Evolutionary conservation across 129 eudicot genomes (phyloP).

Genomic region (Scalesia atractyloides): DNA sequence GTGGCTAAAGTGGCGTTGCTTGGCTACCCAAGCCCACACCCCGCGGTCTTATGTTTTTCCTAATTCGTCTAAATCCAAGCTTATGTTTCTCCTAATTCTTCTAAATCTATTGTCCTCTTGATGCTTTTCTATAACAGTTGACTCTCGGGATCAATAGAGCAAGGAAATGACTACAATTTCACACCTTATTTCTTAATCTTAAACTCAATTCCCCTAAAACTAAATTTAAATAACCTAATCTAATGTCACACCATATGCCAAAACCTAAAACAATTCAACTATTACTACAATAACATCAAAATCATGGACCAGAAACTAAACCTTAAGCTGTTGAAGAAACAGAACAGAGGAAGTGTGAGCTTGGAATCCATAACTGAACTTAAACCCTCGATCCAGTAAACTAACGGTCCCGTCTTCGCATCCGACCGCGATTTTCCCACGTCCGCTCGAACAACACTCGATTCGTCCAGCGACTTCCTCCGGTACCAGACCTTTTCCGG

Average conservation of each 20-base stretch:
- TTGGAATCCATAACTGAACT: conserved; percentile 76
- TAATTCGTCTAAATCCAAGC: conserved; percentile 5
- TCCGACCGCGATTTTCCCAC: conserved; percentile 81
- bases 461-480: conserved; percentile 67
- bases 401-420: conserved; percentile 66
- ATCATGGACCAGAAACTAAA: conserved; percentile 22
- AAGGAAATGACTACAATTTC: background rate
- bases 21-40: no score
- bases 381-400: conserved; percentile 85
- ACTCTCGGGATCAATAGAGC: background rate
- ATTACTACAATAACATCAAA: conserved; percentile 12
- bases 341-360: conserved; percentile 90
- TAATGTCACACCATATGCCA: background rate
- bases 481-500: conserved; percentile 60
- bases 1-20: no score
- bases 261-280: conserved; percentile 6
- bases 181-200: background rate
- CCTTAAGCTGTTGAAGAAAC: conserved; percentile 93
- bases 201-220: conserved; percentile 1
- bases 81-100: conserved; percentile 11
- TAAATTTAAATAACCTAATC: background rate
- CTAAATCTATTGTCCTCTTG: conserved; percentile 4
- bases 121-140: conserved; percentile 5
- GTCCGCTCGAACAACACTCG: conserved; percentile 78
- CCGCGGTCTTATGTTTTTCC: no score